Base-by-base conservation (phyloP, 345 rosid genomes). In the Gossypium thurberi region DNA sequence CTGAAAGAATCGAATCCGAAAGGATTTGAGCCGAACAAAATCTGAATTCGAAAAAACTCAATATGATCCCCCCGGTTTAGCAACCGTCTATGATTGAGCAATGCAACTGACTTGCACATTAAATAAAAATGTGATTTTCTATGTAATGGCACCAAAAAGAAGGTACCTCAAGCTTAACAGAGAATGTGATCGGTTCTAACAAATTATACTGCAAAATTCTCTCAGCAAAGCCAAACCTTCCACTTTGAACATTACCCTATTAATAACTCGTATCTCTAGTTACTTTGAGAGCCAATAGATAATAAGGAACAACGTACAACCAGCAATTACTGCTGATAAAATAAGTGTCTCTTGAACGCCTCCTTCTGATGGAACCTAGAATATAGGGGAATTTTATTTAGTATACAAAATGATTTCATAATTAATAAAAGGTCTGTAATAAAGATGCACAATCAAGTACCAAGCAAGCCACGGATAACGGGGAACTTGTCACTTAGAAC, bases 231-330 rank as follows among this genome's bases (percentile, higher is more conserved):
- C 74, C 6, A 33, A 33, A 33, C 40, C 13, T 40, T 40, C 47
- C 69, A 70, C 75, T 64, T 74, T 74, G 21, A 40, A 56, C 67
- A 60, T 61, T 72, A 33, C 10, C 12, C 13, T 62, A 42, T 74
- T 50, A 37, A 25, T 59, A 63, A 51, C 70, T 72, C 18, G 10
- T 55, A 58, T 66, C 73, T 64, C 28, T 21, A 44, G 75, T 82
- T 81, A 95, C 77, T 96, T 93, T 8, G 98, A 93, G 75, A 91
- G 91, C 97, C 99, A 91, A 77, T 93, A 91, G 84, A 96, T 84
- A 57, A 93, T 86, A 77, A 91, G 89, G 82, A 96, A 93, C 85
- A 96, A 80, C 37, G 93, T 93, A 81, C 99, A 93, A 74, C 88
- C 97, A 50, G 97, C 97, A 15, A 93, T 93, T 1, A 93, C 99